Evolutionary conservation across 805 yeast genomes (phyloP).

Genomic region (Debaryomyces prosopidis): DNA sequence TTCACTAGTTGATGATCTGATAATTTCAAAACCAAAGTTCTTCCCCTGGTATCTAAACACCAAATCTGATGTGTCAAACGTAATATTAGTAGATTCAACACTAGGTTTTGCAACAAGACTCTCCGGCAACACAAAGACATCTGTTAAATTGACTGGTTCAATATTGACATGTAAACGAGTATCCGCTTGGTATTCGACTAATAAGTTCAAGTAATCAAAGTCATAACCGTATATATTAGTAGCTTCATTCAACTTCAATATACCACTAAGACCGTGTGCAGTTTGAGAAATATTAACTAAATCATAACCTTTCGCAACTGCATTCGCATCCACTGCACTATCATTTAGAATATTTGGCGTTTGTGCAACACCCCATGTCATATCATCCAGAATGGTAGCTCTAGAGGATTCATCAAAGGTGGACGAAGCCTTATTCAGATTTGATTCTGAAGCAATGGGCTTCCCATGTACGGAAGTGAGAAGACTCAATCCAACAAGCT

Average conservation of each 20-base stretch:
- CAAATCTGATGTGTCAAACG: conserved; percentile 15
- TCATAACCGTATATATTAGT: conserved; percentile 25
- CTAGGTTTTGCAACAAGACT: conserved; percentile 14
- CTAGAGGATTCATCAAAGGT: conserved; percentile 1
- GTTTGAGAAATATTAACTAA: conserved; percentile 11
- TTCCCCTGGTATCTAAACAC: conserved; percentile 12
- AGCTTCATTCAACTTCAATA: conserved; percentile 14
- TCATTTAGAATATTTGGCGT: conserved; percentile 19
- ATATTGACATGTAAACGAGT: conserved; percentile 19
- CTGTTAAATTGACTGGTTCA: conserved; percentile 18
- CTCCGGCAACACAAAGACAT: conserved; percentile 21
- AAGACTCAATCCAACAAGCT: too few species aligned
- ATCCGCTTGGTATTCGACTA: conserved; percentile 18
- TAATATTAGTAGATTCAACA: conserved; percentile 3
- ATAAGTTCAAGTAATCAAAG: conserved; percentile 18
- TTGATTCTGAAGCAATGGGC: too few species aligned
- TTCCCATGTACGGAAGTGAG: too few species aligned
- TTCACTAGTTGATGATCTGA: conserved; percentile 21
- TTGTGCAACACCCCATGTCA: conserved; percentile 13
- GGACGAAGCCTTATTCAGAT: not conserved
- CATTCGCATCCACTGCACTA: conserved; percentile 21
- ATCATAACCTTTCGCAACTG: conserved; percentile 19
- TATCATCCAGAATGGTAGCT: conserved; percentile 2
- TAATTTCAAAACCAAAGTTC: conserved; percentile 16
- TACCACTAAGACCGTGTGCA: conserved; percentile 13